These are phyloP conservation scores for Coniochaeta hoffmannii DNA, from an alignment of 2,329 filamentous ascomycete genomes.

Conservation along the genomic window DNA sequence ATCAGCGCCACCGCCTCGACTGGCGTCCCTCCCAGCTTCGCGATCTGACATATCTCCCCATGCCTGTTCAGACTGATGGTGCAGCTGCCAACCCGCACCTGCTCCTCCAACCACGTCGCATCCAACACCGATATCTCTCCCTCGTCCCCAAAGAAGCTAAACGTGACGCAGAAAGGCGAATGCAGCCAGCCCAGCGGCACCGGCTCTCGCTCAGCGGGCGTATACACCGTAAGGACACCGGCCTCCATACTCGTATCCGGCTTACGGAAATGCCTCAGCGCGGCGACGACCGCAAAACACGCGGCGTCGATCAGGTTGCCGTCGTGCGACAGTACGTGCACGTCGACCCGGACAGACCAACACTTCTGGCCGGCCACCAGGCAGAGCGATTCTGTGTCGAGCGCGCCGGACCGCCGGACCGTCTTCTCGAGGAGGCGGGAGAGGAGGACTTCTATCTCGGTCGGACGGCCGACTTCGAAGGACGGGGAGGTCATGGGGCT, in stretches of 20 bases:
- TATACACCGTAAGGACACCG: conserved; percentile 78
- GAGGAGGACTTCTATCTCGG: conserved; percentile 76
- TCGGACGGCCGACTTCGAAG: conserved; percentile 79
- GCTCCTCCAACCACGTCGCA: conserved; percentile 67
- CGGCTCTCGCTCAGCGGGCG: conserved; percentile 76
- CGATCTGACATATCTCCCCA: conserved; percentile 84
- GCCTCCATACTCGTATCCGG: conserved; percentile 84
- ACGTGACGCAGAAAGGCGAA: conserved; percentile 84
- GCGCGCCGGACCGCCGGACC: conserved; percentile 80
- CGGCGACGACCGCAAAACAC: conserved; percentile 81
- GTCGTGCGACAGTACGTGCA: conserved; percentile 87
- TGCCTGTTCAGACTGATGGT: conserved; percentile 83
- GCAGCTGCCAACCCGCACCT: conserved; percentile 63
- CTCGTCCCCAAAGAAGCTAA: conserved; percentile 71
- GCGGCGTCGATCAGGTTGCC: conserved; percentile 82
- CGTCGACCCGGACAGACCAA: conserved; percentile 84
- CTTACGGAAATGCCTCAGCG: conserved; percentile 82
- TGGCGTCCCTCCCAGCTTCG: conserved; percentile 79
- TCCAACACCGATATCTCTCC: conserved; percentile 68
- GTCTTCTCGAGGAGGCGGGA: conserved; percentile 90
- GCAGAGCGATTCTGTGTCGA: conserved; percentile 94
- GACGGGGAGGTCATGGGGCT: conserved; percentile 86
- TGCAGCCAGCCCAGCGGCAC: conserved; percentile 87
- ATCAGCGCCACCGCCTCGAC: conserved; percentile 75
- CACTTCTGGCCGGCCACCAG: conserved; percentile 85